These are phyloP conservation scores for Microsporum canis DNA, from an alignment of 2,329 filamentous ascomycete species.

Conservation along the genomic window DNA sequence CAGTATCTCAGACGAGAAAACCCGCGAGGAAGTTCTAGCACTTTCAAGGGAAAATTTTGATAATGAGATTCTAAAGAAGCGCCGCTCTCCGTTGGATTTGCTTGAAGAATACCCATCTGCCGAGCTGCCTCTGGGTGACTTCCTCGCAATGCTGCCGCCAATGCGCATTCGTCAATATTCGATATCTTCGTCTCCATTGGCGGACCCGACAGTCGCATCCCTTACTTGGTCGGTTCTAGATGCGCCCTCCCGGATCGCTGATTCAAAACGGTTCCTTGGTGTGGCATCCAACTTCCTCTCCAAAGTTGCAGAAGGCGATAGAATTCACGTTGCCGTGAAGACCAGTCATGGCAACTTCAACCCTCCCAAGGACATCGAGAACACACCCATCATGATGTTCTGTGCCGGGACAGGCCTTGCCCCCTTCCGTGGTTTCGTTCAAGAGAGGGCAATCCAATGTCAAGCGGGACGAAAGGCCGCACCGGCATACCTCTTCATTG, in stretches of 20 bases:
- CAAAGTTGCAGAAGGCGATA: not conserved
- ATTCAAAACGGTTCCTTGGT: not conserved
- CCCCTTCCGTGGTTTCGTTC: not conserved
- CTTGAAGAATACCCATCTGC: not conserved
- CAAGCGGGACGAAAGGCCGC: not conserved
- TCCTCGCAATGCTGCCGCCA: not conserved
- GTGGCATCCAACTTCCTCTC: not conserved
- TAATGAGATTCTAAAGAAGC: not conserved
- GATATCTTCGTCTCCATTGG: not conserved
- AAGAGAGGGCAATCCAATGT: not conserved
- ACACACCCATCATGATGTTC: slow-evolving; percentile 1
- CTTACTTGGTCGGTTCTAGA: not conserved
- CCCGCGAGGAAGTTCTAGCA: not conserved
- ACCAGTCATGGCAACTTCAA: not conserved
- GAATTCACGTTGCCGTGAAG: not conserved
- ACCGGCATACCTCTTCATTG: not conserved
- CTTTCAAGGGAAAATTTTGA: not conserved
- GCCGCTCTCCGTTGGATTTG: not conserved
- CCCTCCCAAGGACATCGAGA: slow-evolving; percentile 1
- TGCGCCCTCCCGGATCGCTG: not conserved
- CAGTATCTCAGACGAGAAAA: not conserved
- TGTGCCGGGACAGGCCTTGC: not conserved
- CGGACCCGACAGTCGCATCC: not conserved
- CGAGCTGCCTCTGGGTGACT: not conserved
- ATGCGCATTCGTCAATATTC: slow-evolving; percentile 3